phyloP scores from a whole-genome alignment of 2,329 filamentous ascomycete species.

The Fusarium mangiferae region DNA sequence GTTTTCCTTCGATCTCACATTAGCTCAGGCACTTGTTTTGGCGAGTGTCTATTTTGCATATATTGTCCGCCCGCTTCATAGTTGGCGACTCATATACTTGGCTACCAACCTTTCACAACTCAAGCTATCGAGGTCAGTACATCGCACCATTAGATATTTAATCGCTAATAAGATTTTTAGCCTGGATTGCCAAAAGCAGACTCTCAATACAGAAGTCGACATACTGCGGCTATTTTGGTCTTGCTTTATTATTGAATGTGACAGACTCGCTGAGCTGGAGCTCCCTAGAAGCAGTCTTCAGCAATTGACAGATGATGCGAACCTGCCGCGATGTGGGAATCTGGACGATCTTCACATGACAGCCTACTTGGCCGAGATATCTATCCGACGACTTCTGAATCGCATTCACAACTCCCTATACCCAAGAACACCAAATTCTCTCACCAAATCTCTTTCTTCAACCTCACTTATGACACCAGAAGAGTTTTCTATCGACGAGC shows the following conservation, averaged over 20 bases:
- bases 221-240: background rate
- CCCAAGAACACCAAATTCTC: background rate
- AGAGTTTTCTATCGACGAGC: background rate
- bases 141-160: no score
- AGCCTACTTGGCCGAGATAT: background rate
- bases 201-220: background rate
- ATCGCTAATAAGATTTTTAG: background rate
- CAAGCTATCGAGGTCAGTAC: background rate
- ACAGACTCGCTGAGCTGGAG: background rate
- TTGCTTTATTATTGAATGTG: background rate
- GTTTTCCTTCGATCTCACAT: background rate
- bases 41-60: background rate
- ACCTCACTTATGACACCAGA: background rate
- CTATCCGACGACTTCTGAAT: background rate
- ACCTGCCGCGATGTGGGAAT: background rate
- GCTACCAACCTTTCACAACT: background rate
- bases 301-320: background rate
- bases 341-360: background rate
- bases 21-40: background rate
- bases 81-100: background rate
- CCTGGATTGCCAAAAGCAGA: background rate
- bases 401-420: background rate
- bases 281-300: background rate
- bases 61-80: background rate
- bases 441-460: background rate